Evolutionary conservation across 805 yeast species (phyloP).

Genomic region (Peterozyma xylosa): DNA sequence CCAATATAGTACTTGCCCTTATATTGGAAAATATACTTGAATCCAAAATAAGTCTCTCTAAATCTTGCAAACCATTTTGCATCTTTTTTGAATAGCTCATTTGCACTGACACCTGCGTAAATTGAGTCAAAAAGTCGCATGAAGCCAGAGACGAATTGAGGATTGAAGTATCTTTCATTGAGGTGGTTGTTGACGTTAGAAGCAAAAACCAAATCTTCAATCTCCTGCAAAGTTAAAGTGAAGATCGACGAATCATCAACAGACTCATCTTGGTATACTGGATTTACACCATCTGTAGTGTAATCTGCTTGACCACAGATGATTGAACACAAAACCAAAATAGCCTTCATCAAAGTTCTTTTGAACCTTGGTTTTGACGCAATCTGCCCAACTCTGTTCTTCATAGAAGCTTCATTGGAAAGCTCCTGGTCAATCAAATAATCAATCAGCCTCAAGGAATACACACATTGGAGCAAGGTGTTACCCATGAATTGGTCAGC

Average conservation of each 20-base stretch:
- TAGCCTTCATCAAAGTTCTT: slow-evolving; percentile 1
- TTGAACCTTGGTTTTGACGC: slow-evolving; percentile 1
- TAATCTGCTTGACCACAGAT: background rate
- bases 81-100: slow-evolving; percentile 2
- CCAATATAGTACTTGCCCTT: slow-evolving; percentile 1
- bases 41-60: slow-evolving; percentile 3
- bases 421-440: slow-evolving; percentile 1
- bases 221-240: slow-evolving; percentile 1
- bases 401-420: background rate
- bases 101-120: background rate
- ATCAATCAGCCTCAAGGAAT: slow-evolving; percentile 3
- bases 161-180: background rate
- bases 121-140: background rate
- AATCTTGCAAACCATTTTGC: slow-evolving; percentile 4
- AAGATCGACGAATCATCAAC: background rate
- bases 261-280: no score
- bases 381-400: slow-evolving; percentile 2
- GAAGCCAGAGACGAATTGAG: background rate
- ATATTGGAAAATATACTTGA: slow-evolving; percentile 1
- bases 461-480: background rate
- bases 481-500: background rate
- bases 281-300: no score
- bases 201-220: slow-evolving; percentile 3
- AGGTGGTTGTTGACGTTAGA: slow-evolving; percentile 2
- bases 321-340: background rate